These are phyloP conservation scores for Gracilaria domingensis DNA, from an alignment of 23 red algal species.

Conservation along the genomic window DNA sequence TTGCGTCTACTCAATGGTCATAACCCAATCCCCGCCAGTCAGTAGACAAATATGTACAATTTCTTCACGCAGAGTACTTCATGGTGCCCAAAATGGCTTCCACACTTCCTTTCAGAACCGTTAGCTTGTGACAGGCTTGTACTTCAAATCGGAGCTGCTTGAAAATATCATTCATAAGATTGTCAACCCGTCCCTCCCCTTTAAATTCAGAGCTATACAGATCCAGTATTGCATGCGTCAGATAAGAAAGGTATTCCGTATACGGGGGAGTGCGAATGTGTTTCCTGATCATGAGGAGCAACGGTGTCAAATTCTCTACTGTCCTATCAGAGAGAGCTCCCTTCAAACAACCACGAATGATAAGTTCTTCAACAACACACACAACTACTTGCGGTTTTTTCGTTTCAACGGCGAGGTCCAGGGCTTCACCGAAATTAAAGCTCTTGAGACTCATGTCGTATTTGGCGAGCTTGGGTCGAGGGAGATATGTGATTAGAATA, in stretches of 20 bases:
- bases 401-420: slow-evolving; percentile 75
- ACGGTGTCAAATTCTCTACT: slow-evolving; percentile 40
- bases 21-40: not conserved
- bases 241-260: slow-evolving; percentile 56
- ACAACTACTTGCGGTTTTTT: slow-evolving; percentile 60
- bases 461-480: slow-evolving; percentile 23
- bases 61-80: not conserved
- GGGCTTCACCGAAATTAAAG: slow-evolving; percentile 71
- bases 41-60: not conserved
- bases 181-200: not conserved
- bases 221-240: slow-evolving; percentile 87
- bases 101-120: slow-evolving; percentile 17
- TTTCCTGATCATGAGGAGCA: slow-evolving; percentile 65
- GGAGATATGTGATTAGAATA: slow-evolving; percentile 10
- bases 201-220: slow-evolving; percentile 63
- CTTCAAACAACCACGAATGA: slow-evolving; percentile 63
- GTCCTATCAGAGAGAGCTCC: slow-evolving; percentile 52
- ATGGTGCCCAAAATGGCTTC: slow-evolving; percentile 50
- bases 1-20: not conserved
- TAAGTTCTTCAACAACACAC: slow-evolving; percentile 88
- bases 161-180: slow-evolving; percentile 13
- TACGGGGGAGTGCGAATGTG: slow-evolving; percentile 65
- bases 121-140: slow-evolving; percentile 20
- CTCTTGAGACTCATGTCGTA: slow-evolving; percentile 69
- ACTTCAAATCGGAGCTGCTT: slow-evolving; percentile 13